These are phyloP conservation scores for Salix arbutifolia DNA, from an alignment of 345 rosid species.

Conservation along the genomic window DNA sequence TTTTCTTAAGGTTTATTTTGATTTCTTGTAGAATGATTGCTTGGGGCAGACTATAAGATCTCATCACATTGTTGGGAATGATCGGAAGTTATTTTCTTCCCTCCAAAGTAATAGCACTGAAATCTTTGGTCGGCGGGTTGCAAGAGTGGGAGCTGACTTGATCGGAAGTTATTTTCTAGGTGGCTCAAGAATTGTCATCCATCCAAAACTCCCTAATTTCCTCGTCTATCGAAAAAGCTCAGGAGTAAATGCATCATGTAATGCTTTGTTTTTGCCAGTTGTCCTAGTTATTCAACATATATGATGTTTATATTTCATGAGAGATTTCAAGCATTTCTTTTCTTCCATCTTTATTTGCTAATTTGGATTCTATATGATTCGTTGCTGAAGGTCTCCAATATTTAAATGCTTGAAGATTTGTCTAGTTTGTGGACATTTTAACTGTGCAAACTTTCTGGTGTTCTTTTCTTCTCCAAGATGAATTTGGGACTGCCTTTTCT, in stretches of 20 bases:
- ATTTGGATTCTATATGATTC: background rate
- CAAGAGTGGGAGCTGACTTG: slow-evolving; percentile 23
- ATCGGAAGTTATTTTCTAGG: too few relatives aligned
- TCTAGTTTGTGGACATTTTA: background rate
- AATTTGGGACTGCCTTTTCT: background rate
- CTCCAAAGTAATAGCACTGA: slow-evolving; percentile 16
- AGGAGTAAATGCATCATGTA: slow-evolving; percentile 70
- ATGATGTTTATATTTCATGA: background rate
- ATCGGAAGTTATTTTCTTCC: slow-evolving; percentile 30
- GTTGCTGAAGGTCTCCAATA: background rate
- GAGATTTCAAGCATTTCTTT: background rate
- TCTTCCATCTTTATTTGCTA: background rate
- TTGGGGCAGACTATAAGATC: slow-evolving; percentile 25
- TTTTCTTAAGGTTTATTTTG: slow-evolving; percentile 11
- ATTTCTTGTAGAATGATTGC: slow-evolving; percentile 34
- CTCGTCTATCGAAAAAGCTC: slow-evolving; percentile 26
- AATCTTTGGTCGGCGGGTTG: slow-evolving; percentile 23
- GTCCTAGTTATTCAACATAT: background rate
- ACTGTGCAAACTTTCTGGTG: background rate
- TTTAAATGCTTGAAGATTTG: background rate
- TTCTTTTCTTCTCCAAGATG: background rate
- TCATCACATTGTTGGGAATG: slow-evolving; percentile 13
- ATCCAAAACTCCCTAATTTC: slow-evolving; percentile 25
- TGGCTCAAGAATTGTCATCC: slow-evolving; percentile 46
- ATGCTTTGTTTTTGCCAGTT: slow-evolving; percentile 7